phyloP scores from a whole-genome alignment of 1,284 basidiomycete species.

The Ustilago cynodontis region DNA sequence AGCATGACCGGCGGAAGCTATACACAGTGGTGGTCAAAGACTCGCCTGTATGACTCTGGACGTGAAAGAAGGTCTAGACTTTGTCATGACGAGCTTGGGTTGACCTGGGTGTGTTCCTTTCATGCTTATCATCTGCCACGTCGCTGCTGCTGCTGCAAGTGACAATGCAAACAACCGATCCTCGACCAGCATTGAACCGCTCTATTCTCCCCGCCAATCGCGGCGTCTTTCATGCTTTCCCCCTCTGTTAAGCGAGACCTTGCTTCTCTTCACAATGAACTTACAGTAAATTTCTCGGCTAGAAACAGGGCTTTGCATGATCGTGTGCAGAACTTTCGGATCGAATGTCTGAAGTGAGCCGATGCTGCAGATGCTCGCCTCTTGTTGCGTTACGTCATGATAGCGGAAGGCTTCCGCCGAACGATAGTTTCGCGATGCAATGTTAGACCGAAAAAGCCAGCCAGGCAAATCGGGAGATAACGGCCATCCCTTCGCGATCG shows the following conservation, averaged over 20 bases:
- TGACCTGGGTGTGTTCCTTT: too few species aligned
- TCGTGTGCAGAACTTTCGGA: conserved; percentile 1
- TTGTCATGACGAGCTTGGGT: too few species aligned
- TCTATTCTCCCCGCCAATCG: too few species aligned
- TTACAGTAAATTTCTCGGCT: background rate
- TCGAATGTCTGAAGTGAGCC: too few species aligned
- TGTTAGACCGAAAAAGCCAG: background rate
- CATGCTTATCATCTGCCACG: too few species aligned
- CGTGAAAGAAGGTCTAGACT: background rate
- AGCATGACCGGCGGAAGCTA: too few species aligned
- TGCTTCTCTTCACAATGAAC: background rate
- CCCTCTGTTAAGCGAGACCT: background rate
- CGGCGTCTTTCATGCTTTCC: too few species aligned
- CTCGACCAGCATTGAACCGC: background rate
- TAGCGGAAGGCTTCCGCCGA: too few species aligned
- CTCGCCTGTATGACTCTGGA: background rate
- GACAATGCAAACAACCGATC: background rate
- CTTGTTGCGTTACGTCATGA: too few species aligned
- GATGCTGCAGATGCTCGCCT: too few species aligned
- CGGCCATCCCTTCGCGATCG: background rate
- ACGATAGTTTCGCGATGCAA: too few species aligned
- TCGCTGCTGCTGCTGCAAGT: background rate
- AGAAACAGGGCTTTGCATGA: background rate
- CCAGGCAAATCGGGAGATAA: background rate
- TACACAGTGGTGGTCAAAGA: background rate